Conservation (phyloP, 345 rosid species). For the Gossypium bickii region DNA sequence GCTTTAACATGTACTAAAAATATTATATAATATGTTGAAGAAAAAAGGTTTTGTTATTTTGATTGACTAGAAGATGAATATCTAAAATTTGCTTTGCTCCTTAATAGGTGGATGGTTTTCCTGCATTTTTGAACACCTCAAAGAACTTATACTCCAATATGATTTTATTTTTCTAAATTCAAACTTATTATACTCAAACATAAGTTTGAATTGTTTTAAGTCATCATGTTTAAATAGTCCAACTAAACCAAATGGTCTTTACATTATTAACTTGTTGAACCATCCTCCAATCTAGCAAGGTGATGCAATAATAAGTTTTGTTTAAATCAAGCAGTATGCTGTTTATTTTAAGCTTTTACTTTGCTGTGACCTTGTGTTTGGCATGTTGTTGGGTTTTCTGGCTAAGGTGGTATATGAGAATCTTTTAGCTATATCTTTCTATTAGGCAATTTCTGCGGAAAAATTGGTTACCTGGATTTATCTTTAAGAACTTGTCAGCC, state of each 20-base stretch:
- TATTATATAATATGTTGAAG: neutral
- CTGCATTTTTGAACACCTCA: neutral
- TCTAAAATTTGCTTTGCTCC: neutral
- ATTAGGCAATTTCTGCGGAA: neutral
- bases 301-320: neutral
- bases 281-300: neutral
- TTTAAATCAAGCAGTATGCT: neutral
- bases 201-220: neutral
- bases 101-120: neutral
- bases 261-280: neutral
- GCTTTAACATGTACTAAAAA: neutral
- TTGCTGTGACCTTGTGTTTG: neutral
- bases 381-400: neutral
- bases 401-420: neutral
- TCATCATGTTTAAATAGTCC: neutral
- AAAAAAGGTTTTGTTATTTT: neutral
- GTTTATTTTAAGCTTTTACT: neutral
- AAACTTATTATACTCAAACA: neutral
- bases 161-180: slow-evolving; percentile 5
- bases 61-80: neutral
- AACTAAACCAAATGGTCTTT: neutral
- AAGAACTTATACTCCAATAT: neutral
- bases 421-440: neutral
- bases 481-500: neutral
- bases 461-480: slow-evolving; percentile 1